Conservation (phyloP, 1,284 basidiomycete genomes). For the Termitomyces sp. region DNA sequence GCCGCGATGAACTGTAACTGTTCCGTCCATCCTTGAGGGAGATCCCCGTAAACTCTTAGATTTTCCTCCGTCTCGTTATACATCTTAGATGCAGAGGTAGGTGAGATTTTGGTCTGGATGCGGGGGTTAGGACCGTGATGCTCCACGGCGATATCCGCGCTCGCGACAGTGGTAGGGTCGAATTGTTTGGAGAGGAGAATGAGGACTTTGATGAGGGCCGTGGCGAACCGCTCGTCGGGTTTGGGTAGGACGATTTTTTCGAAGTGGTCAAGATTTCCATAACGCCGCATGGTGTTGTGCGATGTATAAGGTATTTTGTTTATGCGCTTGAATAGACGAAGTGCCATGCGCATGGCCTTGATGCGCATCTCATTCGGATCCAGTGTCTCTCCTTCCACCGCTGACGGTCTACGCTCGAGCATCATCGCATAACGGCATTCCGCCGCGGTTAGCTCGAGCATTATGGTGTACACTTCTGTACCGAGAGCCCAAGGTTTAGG, state of each 20-base stretch:
- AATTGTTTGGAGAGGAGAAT: neutral
- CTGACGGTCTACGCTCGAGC: constrained; percentile 10
- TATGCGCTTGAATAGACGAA: constrained; percentile 3
- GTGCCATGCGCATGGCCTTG: constrained; percentile 5
- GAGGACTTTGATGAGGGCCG: constrained; percentile 2
- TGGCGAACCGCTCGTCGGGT: constrained; percentile 1
- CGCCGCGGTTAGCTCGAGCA: constrained; percentile 59
- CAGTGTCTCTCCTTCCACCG: neutral
- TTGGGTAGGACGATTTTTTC: constrained; percentile 23
- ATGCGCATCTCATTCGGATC: neutral
- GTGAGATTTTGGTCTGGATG: constrained; percentile 6
- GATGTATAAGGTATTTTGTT: neutral
- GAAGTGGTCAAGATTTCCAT: constrained; percentile 4
- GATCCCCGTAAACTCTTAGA: constrained; percentile 5
- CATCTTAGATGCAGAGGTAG: constrained; percentile 11
- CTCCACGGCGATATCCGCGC: neutral
- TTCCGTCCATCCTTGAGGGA: constrained; percentile 29
- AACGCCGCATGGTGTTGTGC: constrained; percentile 2
- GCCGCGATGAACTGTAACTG: constrained; percentile 41
- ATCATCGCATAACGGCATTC: constrained; percentile 28
- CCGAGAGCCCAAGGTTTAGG: constrained; percentile 56
- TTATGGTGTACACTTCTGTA: constrained; percentile 63
- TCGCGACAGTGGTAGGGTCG: neutral
- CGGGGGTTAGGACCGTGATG: constrained; percentile 12
- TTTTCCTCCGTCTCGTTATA: constrained; percentile 10